phyloP scores from a whole-genome alignment of 1,284 basidiomycete genomes.

The Ceratobasidium theobromae region DNA sequence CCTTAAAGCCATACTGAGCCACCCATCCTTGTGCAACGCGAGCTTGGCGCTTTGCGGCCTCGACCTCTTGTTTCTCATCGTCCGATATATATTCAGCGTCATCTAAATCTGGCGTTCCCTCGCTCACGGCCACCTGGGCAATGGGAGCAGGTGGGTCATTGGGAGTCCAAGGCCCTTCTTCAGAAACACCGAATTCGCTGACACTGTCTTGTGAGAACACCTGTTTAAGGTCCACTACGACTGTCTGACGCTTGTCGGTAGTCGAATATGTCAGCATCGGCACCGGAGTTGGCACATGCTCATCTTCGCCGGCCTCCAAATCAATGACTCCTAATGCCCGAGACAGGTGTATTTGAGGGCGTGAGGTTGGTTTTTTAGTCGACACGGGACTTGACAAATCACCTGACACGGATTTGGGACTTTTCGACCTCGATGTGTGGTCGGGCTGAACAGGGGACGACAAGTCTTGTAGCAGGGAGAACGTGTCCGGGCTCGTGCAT shows the following conservation, averaged over 20 bases:
- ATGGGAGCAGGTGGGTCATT: background rate
- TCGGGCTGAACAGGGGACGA: constrained; percentile 25
- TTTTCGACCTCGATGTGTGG: constrained; percentile 13
- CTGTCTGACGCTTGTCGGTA: background rate
- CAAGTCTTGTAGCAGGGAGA: constrained; percentile 30
- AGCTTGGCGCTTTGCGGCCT: constrained; percentile 10
- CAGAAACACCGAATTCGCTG: constrained; percentile 8
- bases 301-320: background rate
- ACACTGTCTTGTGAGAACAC: constrained; percentile 26
- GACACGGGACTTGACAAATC: constrained; percentile 25
- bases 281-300: background rate
- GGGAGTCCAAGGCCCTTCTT: constrained; percentile 12
- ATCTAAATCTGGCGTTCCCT: constrained; percentile 21
- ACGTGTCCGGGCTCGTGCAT: constrained; percentile 27
- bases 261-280: constrained; percentile 6
- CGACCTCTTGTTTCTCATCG: constrained; percentile 29
- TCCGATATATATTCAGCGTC: constrained; percentile 30
- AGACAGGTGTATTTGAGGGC: background rate
- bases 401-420: constrained; percentile 6
- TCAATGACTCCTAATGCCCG: constrained; percentile 2
- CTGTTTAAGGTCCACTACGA: constrained; percentile 8
- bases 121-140: background rate
- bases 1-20: constrained; percentile 28
- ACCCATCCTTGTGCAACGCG: constrained; percentile 26
- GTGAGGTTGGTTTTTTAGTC: constrained; percentile 4